These are phyloP conservation scores for Phytophthora meadii DNA, from an alignment of 352 stramenopile genomes.

Conservation along the genomic window DNA sequence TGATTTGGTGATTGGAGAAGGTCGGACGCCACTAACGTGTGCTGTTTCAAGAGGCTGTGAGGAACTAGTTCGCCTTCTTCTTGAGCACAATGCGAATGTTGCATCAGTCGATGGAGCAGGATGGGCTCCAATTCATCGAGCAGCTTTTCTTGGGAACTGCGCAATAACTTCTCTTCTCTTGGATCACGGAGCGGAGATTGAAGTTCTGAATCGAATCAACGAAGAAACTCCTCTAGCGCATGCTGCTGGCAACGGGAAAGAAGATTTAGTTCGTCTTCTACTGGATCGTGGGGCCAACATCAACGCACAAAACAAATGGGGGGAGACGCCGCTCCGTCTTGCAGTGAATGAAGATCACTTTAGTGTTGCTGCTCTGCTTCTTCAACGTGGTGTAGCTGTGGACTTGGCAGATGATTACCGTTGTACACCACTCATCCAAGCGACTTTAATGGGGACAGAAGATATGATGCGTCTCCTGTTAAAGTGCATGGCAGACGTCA, in stretches of 20 bases:
- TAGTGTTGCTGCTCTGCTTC: neutral
- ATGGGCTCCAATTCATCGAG: neutral
- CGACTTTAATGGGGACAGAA: neutral
- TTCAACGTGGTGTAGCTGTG: neutral
- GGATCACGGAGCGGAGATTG: neutral
- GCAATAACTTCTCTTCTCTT: neutral
- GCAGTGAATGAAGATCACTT: slow-evolving; percentile 3
- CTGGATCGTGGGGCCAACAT: neutral
- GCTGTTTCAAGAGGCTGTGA: neutral
- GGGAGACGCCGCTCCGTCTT: neutral
- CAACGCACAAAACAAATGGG: neutral
- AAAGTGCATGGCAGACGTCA: neutral
- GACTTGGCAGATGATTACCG: neutral
- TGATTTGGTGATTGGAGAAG: neutral
- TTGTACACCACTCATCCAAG: neutral
- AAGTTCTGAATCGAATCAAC: slow-evolving; percentile 1
- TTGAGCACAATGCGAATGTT: neutral
- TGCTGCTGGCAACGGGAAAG: neutral
- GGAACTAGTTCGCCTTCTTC: neutral
- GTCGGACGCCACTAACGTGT: slow-evolving; percentile 1
- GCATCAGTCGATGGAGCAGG: neutral
- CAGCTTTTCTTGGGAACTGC: neutral
- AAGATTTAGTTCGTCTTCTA: neutral
- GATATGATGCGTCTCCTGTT: slow-evolving; percentile 1
- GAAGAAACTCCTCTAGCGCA: neutral